Evolutionary conservation across 2,329 filamentous ascomycete genomes (phyloP), one percentile per base, ranked within the genome.

Genomic region (Stemphylium lycopersici): DNA sequence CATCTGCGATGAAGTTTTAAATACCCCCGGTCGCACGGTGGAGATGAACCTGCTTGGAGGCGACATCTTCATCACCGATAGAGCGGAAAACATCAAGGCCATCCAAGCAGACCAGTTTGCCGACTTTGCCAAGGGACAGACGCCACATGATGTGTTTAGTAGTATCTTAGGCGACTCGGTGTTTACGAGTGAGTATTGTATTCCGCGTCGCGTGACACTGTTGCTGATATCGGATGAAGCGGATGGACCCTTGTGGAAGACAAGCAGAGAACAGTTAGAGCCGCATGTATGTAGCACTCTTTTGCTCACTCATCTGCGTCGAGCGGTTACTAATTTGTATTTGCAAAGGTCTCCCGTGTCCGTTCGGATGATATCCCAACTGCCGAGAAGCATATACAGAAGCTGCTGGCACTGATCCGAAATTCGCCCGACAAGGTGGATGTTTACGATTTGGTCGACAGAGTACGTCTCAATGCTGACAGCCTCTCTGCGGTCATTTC

Each of bases 71-170:
- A 50, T 55, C 18, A 55, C 52, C 33, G 52, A 55, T 31, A 39
- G 47, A 36, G 46, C 52, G 13, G 52, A 55, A 29, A 55, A 55
- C 26, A 55, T 55, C 46, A 55, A 55, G 36, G 52, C 52, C 12
- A 50, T 51, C 13, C 52, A 55, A 45, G 52, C 52, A 18, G 46
- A 50, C 36, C 46, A 55, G 31, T 51, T 55, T 11, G 24, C 41
- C 3, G 47, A 55, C 20, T 50, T 51, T 22, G 52, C 52, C 0
- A 55, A 55, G 18, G 46, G 46, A 4, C 46, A 55, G 36, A 50
- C 46, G 15, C 52, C 46, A 37, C 52, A 55, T 37, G 47, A 55
- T 50, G 47, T 51, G 32, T 55, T 55, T 37, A 55, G 47, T 4
- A 50, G 47, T 33, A 55, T 55, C 15, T 26, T 55, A 36, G 52